Conservation (phyloP, 768 basidiomycete species). For the Trichaptum fuscoviolaceum region DNA sequence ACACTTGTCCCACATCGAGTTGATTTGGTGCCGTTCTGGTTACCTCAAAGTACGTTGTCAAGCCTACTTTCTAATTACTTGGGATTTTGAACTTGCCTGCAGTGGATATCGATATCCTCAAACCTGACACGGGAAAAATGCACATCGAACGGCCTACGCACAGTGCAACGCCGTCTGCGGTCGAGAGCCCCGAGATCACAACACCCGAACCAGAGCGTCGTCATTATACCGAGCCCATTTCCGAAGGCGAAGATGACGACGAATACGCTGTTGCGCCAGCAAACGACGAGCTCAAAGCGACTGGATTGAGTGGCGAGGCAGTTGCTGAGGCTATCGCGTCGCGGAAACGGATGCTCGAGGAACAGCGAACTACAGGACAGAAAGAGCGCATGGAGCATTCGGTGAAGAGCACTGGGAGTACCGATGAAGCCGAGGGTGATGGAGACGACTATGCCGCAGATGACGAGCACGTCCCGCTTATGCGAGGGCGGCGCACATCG, state of each 20-base stretch:
- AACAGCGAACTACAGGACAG: conserved; percentile 13
- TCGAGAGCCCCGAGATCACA: conserved; percentile 21
- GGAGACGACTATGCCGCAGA: conserved; percentile 5
- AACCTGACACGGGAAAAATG: conserved; percentile 79
- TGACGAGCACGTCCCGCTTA: not conserved
- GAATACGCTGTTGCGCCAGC: conserved; percentile 62
- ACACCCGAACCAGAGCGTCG: conserved; percentile 28
- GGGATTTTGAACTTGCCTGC: conserved; percentile 7
- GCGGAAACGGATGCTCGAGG: conserved; percentile 67
- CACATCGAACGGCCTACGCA: conserved; percentile 65
- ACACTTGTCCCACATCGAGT: conserved; percentile 89
- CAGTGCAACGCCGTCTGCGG: conserved; percentile 41
- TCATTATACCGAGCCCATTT: conserved; percentile 81
- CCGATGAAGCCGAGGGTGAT: conserved; percentile 3
- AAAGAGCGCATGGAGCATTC: conserved; percentile 14
- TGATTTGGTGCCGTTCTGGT: conserved; percentile 97
- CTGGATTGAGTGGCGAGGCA: conserved; percentile 66
- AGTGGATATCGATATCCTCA: conserved; percentile 96
- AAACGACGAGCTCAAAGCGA: conserved; percentile 75
- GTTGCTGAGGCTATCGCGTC: conserved; percentile 83
- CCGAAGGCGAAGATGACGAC: conserved; percentile 93
- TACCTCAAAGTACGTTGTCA: conserved; percentile 72
- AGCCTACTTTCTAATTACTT: not conserved
- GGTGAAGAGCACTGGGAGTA: not conserved
- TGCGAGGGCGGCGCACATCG: conserved; percentile 7